A percentile compares a stretch with the other conserved stretches of the same genome.
Evolutionary conservation across 2,329 filamentous ascomycete genomes (phyloP).

Genomic region (Chrysoporthe austroafricana): DNA sequence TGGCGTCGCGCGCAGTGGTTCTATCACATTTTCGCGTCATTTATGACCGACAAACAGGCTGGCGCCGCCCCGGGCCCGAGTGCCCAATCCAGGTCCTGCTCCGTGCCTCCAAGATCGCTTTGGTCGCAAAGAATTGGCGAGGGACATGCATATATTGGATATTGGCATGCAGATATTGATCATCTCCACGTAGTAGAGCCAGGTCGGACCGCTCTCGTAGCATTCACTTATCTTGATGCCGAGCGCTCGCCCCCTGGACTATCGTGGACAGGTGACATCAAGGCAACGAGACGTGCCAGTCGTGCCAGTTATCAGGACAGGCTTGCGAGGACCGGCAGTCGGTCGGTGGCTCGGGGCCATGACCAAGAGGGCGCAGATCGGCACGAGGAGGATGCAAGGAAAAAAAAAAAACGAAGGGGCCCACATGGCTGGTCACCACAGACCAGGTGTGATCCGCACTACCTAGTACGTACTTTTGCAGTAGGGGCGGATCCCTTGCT

Average conservation of each 20-base stretch:
- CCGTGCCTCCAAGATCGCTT: background rate
- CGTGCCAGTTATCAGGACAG: background rate
- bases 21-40: background rate
- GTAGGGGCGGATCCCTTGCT: background rate
- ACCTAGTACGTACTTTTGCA: background rate
- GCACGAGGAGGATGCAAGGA: background rate
- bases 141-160: background rate
- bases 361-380: background rate
- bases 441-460: background rate
- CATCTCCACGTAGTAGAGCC: background rate
- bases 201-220: too few species aligned
- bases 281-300: background rate
- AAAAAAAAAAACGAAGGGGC: background rate
- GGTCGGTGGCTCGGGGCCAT: background rate
- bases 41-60: slow-evolving; percentile 1
- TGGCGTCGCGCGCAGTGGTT: background rate
- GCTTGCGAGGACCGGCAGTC: background rate
- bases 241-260: background rate
- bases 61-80: background rate
- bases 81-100: background rate
- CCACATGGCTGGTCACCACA: slow-evolving; percentile 1
- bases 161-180: background rate
- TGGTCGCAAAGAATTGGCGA: background rate
- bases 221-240: background rate
- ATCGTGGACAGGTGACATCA: background rate